Percentiles rank a stretch among this genome's conserved stretches.
Evolutionary conservation across 2,329 filamentous ascomycete genomes (phyloP).

Genomic region (Ceratocystis destructans): DNA sequence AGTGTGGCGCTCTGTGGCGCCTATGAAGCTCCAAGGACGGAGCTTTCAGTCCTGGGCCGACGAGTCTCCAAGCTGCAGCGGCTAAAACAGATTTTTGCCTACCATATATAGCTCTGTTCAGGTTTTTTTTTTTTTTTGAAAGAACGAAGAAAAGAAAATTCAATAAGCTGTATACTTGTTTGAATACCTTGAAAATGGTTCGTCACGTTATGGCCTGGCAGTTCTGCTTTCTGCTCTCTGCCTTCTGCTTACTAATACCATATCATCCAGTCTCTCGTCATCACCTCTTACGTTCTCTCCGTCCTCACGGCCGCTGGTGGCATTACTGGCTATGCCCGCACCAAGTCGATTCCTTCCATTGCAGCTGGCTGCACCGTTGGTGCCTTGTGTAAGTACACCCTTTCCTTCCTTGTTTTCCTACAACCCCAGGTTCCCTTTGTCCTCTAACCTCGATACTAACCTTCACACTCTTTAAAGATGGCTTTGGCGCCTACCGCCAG

Average conservation of each 20-base stretch:
- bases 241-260: constrained; percentile 7
- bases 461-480: constrained; percentile 35
- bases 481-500: constrained; percentile 68
- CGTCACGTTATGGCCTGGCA: neutral
- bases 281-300: constrained; percentile 64
- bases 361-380: constrained; percentile 76
- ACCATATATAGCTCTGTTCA: neutral
- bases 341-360: constrained; percentile 75
- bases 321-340: constrained; percentile 71
- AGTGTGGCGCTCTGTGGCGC: constrained; percentile 13
- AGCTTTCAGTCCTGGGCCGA: neutral
- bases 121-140: neutral
- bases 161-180: neutral
- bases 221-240: neutral
- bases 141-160: too few relatives aligned
- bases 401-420: neutral
- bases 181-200: constrained; percentile 7
- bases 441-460: constrained; percentile 5
- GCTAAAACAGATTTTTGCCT: neutral
- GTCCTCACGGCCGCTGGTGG: constrained; percentile 76
- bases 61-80: neutral
- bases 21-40: neutral
- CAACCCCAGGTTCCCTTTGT: neutral
- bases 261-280: constrained; percentile 22
- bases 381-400: constrained; percentile 38